phyloP scores from a whole-genome alignment of 2,329 filamentous ascomycete genomes.

The Mycosphaerella sp. region DNA sequence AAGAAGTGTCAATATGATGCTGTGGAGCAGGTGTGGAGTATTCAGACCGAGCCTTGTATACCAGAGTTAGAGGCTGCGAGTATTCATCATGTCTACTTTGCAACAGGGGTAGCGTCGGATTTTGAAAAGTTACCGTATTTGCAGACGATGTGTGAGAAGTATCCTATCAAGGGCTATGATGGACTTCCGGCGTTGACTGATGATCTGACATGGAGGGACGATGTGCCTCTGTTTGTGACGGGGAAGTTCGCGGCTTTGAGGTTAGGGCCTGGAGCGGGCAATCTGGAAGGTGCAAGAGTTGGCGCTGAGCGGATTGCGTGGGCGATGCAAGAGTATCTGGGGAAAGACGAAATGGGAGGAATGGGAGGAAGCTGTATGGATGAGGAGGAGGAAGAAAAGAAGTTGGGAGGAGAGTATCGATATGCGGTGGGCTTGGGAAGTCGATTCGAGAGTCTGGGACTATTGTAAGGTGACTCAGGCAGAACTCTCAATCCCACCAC shows the following conservation, averaged over 20 bases:
- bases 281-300: slow-evolving; percentile 65
- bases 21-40: slow-evolving; percentile 43
- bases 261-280: slow-evolving; percentile 65
- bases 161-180: slow-evolving; percentile 56
- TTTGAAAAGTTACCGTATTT: slow-evolving; percentile 57
- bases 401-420: slow-evolving; percentile 18
- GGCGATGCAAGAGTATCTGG: slow-evolving; percentile 53
- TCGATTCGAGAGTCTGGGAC: slow-evolving; percentile 35
- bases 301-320: slow-evolving; percentile 69
- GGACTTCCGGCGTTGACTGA: slow-evolving; percentile 69
- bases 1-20: slow-evolving; percentile 47
- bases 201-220: slow-evolving; percentile 66
- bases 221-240: slow-evolving; percentile 66
- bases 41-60: slow-evolving; percentile 50
- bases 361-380: neutral
- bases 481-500: too few species aligned
- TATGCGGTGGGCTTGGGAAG: slow-evolving; percentile 38
- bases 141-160: slow-evolving; percentile 50
- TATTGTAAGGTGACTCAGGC: neutral
- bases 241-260: slow-evolving; percentile 61
- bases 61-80: slow-evolving; percentile 37
- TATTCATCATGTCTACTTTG: slow-evolving; percentile 66
- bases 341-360: neutral
- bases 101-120: slow-evolving; percentile 63
- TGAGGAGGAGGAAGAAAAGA: slow-evolving; percentile 19